Conservation (phyloP, 228 moss, liverwort and hornwort genomes). For the Sphagnum magellanicum region DNA sequence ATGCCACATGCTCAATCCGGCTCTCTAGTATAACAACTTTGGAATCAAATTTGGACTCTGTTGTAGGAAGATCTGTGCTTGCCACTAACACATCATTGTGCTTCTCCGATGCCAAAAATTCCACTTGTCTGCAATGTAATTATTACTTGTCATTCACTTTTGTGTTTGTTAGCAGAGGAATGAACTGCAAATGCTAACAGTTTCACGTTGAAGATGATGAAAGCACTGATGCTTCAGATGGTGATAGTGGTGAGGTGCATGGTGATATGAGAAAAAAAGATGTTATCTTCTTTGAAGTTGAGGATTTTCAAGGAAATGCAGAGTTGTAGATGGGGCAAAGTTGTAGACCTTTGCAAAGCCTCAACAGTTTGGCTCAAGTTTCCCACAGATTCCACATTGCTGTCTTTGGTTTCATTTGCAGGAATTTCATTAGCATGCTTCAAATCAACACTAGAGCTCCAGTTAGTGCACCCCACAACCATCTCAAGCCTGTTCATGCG, state of each 20-base stretch:
- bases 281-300: no score
- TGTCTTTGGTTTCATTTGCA: slow-evolving; percentile 6
- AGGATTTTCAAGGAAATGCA: no score
- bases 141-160: background rate
- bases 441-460: slow-evolving; percentile 25
- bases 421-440: slow-evolving; percentile 21
- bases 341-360: slow-evolving; percentile 27
- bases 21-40: slow-evolving; percentile 71
- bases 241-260: no score
- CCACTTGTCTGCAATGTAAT: slow-evolving; percentile 25
- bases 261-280: no score
- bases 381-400: slow-evolving; percentile 31
- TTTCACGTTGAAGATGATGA: no score
- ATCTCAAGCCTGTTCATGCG: slow-evolving; percentile 28
- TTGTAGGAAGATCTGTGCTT: slow-evolving; percentile 2
- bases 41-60: slow-evolving; percentile 21
- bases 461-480: slow-evolving; percentile 12
- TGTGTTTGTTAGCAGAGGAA: no score
- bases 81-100: slow-evolving; percentile 8
- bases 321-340: no score
- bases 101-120: slow-evolving; percentile 12
- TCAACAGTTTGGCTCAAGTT: slow-evolving; percentile 39
- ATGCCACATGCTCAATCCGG: slow-evolving; percentile 89
- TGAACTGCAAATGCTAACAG: no score
- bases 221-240: no score